Evolutionary conservation across 768 basidiomycete species (phyloP), one percentile per base, ranked within the genome.

Genomic region (Termitomyces sp.): DNA sequence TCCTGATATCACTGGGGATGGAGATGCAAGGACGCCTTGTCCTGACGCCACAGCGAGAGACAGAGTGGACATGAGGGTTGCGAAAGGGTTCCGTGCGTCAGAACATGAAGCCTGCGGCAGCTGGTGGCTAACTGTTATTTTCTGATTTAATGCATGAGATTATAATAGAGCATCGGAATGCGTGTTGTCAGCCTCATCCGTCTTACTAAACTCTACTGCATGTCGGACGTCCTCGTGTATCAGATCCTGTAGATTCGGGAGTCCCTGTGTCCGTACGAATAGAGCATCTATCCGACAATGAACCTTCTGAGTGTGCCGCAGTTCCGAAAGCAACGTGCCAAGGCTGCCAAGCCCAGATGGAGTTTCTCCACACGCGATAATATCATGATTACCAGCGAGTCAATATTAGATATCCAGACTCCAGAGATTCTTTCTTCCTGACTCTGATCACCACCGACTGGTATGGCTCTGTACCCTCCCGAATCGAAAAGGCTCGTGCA

Each of bases 41-140:
- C n/a, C 46, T 49, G 60, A 55, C 36, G 42, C 51, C 50, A 35
- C 35, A 9, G 33, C 24, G 24, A 56, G 40, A 20, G 54, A 49
- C n/a, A 59, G 28, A 18, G 46, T 42, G 4, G 58, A 56, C 58
- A 63, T 63, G 58, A 15, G 18, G n/a, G 50, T 40, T 40, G 22
- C 35, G 8, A 18, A 24, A 28, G 39, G 12, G 57, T 49, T 36
- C 28, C 48, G 28, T 28, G 28, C 28, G 32, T 33, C 18, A 33
- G 24, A 18, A 16, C 7, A 45, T 20, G 28, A 22, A 55, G 20
- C n/a, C 32, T 4, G 28, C 28, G 4, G 28, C 28, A 28, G 28
- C 28, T 51, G 3, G 51, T 36, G 35, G 54, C 54, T 55, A 18
- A 42, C 46, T 6, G 5, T 11, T 15, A 24, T 20, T 24, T 48